Evolutionary conservation across 1,284 basidiomycete species (phyloP).

Genomic region (Irpex lacteus): DNA sequence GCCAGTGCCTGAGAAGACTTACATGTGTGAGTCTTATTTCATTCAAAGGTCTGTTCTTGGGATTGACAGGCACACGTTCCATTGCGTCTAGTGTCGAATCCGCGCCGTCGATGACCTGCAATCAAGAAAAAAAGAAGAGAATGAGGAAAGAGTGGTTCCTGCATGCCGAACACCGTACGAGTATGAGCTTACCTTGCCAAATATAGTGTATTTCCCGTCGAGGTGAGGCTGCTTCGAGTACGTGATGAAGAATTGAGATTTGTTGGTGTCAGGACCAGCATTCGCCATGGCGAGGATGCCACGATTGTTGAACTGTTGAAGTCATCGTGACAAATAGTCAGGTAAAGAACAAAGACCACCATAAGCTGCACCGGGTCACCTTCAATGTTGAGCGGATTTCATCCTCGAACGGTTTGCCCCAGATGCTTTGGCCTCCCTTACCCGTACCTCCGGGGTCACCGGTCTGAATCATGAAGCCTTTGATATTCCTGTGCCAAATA

Average conservation of each 20-base stretch:
- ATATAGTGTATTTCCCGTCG: conserved; percentile 93
- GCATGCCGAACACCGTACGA: not conserved
- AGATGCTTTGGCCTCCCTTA: conserved; percentile 83
- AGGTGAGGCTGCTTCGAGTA: conserved; percentile 91
- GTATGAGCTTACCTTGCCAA: conserved; percentile 55
- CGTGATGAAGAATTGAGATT: conserved; percentile 93
- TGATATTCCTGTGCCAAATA: conserved; percentile 93
- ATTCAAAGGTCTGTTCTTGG: conserved; percentile 83
- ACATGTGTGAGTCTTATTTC: conserved; percentile 84
- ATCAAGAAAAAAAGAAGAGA: not conserved
- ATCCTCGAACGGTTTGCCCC: conserved; percentile 86
- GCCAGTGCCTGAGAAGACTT: conserved; percentile 25
- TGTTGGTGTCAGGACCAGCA: conserved; percentile 90
- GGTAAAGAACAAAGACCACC: not conserved
- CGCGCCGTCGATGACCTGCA: conserved; percentile 84
- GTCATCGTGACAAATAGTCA: not conserved
- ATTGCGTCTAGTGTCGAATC: conserved; percentile 88
- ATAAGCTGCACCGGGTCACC: conserved; percentile 40
- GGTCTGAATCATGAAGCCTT: conserved; percentile 94
- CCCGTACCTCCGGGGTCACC: conserved; percentile 83
- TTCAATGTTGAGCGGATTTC: conserved; percentile 91
- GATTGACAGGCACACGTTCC: conserved; percentile 87
- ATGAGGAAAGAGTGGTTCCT: not conserved
- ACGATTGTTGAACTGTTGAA: conserved; percentile 81
- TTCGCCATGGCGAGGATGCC: conserved; percentile 98